Evolutionary conservation across 441 rosid species (phyloP), one percentile per base, ranked within the genome.

Genomic region (Adansonia madagascariensis): DNA sequence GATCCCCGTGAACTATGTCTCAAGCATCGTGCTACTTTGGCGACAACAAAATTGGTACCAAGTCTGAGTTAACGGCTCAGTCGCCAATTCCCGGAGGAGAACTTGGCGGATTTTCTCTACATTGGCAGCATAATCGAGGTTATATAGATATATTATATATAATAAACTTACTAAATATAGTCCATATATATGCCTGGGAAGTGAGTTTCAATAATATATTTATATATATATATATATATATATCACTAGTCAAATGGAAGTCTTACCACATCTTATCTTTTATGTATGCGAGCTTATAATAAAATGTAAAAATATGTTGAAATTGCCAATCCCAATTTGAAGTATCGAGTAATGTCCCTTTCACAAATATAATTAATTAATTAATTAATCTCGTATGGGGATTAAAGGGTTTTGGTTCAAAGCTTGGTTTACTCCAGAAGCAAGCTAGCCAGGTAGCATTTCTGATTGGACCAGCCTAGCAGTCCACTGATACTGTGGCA

Each of bases 91-190:
- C 53, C 20, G 55, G 44, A 74, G 70, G 44, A 79, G 62, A 14
- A 59, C 55, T 74, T 66, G 62, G 78, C 53, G 22, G 35, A 67
- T 56, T 74, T 17, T 79, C 78, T 73, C 55, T 14, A 65, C 47
- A 79, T 68, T 79, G 75, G 59, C 50, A 75, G 67, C 75, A 60
- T 15, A 11, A 31, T 31, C 35, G 35, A 47, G 71, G 6, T 52
- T 59, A 31, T 39, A 9, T 3, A 31, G 35, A 31, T 31, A 31
- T 31, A 31, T 3, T 31, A 31, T 31, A 31, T 3, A 17, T 10
- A 57, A 57, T 4, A 20, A 57, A 57, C 31, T 56, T 8, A 9
- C 63, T 22, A 17, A 1, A 4, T 18, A 57, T 8, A 60, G 35
- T 31, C 35, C 35, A 31, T 8, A 15, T 2, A 57, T 8, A 20